Evolutionary conservation across 129 eudicot species (phyloP).

Genomic region (Flaveria linearis): DNA sequence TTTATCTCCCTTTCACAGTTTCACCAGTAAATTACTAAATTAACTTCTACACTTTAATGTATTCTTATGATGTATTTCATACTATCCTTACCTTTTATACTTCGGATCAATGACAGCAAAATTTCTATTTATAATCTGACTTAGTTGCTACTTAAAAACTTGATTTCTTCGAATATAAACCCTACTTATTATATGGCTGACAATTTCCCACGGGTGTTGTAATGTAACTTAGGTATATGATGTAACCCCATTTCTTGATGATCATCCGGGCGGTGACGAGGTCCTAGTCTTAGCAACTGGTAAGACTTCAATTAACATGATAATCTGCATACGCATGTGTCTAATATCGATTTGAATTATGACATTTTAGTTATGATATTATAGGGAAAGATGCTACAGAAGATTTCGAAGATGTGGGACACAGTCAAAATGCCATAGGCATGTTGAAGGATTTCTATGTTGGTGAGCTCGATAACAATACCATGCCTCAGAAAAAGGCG

Average conservation of each 20-base stretch:
- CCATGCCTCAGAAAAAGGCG: conserved; percentile 37
- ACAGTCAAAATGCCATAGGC: conserved; percentile 50
- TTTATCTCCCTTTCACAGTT: neutral
- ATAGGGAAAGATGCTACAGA: conserved; percentile 87
- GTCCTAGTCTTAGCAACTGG: conserved; percentile 62
- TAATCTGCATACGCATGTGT: neutral
- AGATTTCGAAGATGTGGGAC: conserved; percentile 84
- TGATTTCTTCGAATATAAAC: neutral
- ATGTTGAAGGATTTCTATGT: conserved; percentile 55
- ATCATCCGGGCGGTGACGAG: conserved; percentile 91
- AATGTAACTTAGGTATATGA: conserved; percentile 55
- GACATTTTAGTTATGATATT: conserved; percentile 3
- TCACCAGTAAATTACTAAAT: neutral
- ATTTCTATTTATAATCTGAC: neutral
- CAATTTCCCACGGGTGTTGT: neutral
- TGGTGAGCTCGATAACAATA: conserved; percentile 57
- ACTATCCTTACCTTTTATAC: no score
- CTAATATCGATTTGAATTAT: neutral
- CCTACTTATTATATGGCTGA: neutral
- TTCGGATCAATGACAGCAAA: neutral
- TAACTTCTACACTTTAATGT: no score
- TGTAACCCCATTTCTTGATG: conserved; percentile 70
- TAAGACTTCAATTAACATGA: conserved; percentile 21
- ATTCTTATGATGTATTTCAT: no score
- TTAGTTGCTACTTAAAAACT: neutral